phyloP scores from a whole-genome alignment of 1,284 basidiomycete genomes.

The Malassezia dermatis region DNA sequence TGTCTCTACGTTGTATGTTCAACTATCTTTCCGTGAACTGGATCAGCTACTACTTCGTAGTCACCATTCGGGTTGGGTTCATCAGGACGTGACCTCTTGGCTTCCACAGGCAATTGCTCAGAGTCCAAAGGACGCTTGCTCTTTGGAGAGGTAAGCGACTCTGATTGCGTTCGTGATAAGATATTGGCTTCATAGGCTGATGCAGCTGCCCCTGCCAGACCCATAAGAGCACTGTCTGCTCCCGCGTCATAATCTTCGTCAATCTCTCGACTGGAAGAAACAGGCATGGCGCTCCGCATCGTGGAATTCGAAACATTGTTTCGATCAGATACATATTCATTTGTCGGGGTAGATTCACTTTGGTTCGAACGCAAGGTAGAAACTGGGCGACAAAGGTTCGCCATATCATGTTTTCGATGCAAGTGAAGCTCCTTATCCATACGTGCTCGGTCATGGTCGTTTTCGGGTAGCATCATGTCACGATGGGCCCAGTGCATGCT shows the following conservation, averaged over 20 bases:
- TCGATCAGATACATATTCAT: background rate
- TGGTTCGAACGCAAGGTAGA: background rate
- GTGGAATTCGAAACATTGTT: background rate
- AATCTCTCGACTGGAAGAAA: constrained; percentile 23
- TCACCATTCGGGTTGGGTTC: background rate
- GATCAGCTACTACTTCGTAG: background rate
- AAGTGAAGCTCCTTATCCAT: background rate
- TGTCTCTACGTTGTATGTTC: background rate
- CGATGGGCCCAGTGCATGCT: background rate
- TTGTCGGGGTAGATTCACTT: background rate
- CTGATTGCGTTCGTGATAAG: background rate
- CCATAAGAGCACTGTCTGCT: constrained; percentile 45
- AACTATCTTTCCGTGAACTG: background rate
- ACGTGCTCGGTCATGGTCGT: background rate
- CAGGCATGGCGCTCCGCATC: background rate
- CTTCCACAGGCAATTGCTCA: background rate
- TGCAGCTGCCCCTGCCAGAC: constrained; percentile 40
- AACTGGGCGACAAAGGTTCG: background rate
- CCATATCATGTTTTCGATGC: constrained; percentile 1
- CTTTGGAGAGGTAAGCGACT: background rate
- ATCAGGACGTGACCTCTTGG: background rate
- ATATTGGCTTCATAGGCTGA: constrained; percentile 15
- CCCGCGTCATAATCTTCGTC: constrained; percentile 46
- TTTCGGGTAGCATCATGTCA: background rate
- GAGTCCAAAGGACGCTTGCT: background rate